Base-by-base conservation (phyloP, 2,329 filamentous ascomycete genomes). In the Phialocephala subalpina region DNA sequence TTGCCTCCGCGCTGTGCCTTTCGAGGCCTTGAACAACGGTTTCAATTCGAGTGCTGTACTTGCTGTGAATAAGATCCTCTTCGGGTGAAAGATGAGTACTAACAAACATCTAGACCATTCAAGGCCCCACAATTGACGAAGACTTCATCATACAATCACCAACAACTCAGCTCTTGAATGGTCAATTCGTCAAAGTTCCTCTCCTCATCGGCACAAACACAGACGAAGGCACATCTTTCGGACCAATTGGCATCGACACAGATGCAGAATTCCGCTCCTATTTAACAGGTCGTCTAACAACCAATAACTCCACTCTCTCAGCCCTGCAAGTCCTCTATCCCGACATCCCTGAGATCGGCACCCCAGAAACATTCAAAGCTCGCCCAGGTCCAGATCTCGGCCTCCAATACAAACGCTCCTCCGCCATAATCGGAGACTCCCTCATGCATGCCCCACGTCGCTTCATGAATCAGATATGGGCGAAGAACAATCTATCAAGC, bases 151-250 rank as follows among this genome's bases (percentile, higher is more conserved):
- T 79, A 11, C 81, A 82, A 9, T 84, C 82, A 68, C 83, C 82
- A 1, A 85, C 84, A 12, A 75, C 82, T 8, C 86, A 89, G 69
- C 78, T 92, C 6, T 77, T 79, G 1, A 67, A 70, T 0, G 79
- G 79, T 1, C 67, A 72, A 11, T 81, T 81, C 55, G 72, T 74
- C 55, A 73, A 75, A 60, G 75, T 80, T 0, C 78, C 78, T 0
- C 83, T 91, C 47, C 80, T 81, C 0, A 74, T 78, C 38, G 80
- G 80, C 7, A 68, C 76, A 11, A 81, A 80, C 63, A 72, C 73
- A 8, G 77, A 78, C 22, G 77, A 78, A 65, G 77, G 75, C 7
- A 71, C 75, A 6, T 57, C 84, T 81, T 11, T 81, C 78, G 18
- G 81, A 86, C 81, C 82, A 11, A 60, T 58, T 18, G 25, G 22